Conservation (phyloP, 2,329 filamentous ascomycete species). For the Anthostomella pinea region DNA sequence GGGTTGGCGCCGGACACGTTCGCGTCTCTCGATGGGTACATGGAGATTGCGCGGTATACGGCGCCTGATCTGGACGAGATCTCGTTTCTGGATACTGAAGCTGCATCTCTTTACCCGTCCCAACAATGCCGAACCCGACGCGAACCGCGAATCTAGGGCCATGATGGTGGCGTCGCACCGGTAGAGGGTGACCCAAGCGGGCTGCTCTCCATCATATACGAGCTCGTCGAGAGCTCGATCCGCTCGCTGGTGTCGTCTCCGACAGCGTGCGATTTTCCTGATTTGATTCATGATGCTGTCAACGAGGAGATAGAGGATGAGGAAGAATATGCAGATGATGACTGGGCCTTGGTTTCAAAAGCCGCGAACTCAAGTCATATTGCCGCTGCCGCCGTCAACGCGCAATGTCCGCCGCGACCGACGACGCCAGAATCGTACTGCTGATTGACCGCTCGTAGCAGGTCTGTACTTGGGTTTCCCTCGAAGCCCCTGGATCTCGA, state of each 20-base stretch:
- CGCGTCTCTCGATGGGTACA: conserved; percentile 11
- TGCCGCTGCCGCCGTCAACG: conserved; percentile 6
- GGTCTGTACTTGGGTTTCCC: conserved; percentile 21
- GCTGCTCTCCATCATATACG: conserved; percentile 19
- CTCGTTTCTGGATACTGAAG: conserved; percentile 3
- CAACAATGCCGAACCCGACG: too few species aligned
- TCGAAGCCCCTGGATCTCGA: conserved; percentile 24
- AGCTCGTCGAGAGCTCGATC: conserved; percentile 19
- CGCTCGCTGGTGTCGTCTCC: conserved; percentile 8
- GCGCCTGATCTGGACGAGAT: conserved; percentile 8
- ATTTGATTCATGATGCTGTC: conserved; percentile 17
- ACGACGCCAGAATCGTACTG: conserved; percentile 25
- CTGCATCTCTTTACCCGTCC: too few species aligned
- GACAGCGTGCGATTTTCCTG: conserved; percentile 12
- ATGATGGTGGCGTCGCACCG: background rate
- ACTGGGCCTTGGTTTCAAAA: conserved; percentile 20
- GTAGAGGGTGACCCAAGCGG: conserved; percentile 5
- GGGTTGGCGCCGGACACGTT: conserved; percentile 15
- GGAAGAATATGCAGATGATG: conserved; percentile 4
- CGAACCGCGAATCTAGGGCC: background rate
- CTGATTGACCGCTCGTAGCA: conserved; percentile 30
- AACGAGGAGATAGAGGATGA: conserved; percentile 12
- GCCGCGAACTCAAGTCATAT: conserved; percentile 2
- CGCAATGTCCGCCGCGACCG: conserved; percentile 10
- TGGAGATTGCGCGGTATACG: conserved; percentile 13